phyloP scores from a whole-genome alignment of 768 basidiomycete species.

The Boletus rubroflammeus region DNA sequence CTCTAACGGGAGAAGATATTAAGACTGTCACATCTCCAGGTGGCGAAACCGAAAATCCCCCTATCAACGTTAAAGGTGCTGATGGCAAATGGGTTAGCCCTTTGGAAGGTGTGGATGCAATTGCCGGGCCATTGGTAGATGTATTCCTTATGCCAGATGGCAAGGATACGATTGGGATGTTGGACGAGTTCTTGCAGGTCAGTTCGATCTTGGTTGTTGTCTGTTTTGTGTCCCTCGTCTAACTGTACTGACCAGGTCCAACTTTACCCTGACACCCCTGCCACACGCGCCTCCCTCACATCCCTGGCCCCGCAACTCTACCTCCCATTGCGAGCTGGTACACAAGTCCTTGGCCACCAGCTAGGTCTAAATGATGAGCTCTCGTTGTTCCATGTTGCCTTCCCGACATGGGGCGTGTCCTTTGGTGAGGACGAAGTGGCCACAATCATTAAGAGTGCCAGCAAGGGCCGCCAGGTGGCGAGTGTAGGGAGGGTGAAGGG shows the following conservation, averaged over 20 bases:
- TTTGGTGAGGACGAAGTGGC: constrained; percentile 58
- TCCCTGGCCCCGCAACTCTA: constrained; percentile 45
- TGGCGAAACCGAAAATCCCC: neutral
- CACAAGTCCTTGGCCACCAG: constrained; percentile 57
- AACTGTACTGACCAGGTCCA: constrained; percentile 41
- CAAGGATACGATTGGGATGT: constrained; percentile 53
- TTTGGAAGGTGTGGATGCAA: constrained; percentile 58
- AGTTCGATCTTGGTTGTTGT: constrained; percentile 7
- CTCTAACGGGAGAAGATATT: constrained; percentile 70
- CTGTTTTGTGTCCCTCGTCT: neutral
- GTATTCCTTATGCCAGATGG: constrained; percentile 49
- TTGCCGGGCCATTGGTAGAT: constrained; percentile 57
- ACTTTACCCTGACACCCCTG: constrained; percentile 61
- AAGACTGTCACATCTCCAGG: constrained; percentile 23
- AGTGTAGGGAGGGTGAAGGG: constrained; percentile 82
- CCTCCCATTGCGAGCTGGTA: constrained; percentile 52
- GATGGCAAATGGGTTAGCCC: constrained; percentile 29
- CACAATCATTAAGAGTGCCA: constrained; percentile 44
- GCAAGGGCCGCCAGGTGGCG: constrained; percentile 52
- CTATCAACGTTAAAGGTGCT: neutral
- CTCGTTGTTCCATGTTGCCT: constrained; percentile 47
- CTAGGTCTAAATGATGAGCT: constrained; percentile 41
- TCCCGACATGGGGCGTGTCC: constrained; percentile 63
- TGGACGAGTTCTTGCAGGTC: constrained; percentile 79
- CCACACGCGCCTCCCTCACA: constrained; percentile 42